These are phyloP conservation scores for Penicillium maclennaniae DNA, from an alignment of 495 filamentous ascomycete genomes.

Conservation along the genomic window DNA sequence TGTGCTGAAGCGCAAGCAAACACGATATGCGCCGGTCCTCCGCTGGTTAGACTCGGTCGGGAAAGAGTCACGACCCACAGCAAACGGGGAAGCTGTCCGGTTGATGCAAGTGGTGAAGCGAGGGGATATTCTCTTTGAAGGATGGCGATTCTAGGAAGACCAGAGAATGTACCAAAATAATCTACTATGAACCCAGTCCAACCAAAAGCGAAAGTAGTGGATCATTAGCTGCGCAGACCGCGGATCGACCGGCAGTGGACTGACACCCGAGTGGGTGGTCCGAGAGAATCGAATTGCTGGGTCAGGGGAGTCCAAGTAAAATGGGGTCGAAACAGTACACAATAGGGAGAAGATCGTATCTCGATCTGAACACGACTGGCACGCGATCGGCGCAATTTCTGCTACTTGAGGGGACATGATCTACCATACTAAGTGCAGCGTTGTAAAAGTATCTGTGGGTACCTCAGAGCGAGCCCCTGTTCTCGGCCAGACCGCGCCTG, in stretches of 20 bases:
- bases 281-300: constrained; percentile 1
- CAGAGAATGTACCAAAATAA: not conserved
- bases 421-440: not conserved
- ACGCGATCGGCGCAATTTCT: constrained; percentile 6
- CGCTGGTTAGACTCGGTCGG: constrained; percentile 55
- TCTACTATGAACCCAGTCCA: not conserved
- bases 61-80: constrained; percentile 28
- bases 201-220: not conserved
- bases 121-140: constrained; percentile 34
- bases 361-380: constrained; percentile 12
- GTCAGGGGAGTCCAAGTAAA: constrained; percentile 1
- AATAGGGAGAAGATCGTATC: not conserved
- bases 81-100: constrained; percentile 25
- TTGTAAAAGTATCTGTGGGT: not conserved
- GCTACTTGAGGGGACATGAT: not conserved
- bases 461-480: constrained; percentile 10
- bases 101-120: constrained; percentile 31
- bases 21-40: constrained; percentile 56
- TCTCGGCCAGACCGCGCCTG: constrained; percentile 28
- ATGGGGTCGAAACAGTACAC: not conserved
- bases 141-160: constrained; percentile 37
- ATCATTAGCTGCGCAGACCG: constrained; percentile 8
- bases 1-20: constrained; percentile 66
- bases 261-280: constrained; percentile 19
- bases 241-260: constrained; percentile 18